Percentiles rank a stretch among this genome's conserved stretches.
Evolutionary conservation across 164 flowering plant species (phyloP).

Genomic region (Chloranthus sessilifolius): DNA sequence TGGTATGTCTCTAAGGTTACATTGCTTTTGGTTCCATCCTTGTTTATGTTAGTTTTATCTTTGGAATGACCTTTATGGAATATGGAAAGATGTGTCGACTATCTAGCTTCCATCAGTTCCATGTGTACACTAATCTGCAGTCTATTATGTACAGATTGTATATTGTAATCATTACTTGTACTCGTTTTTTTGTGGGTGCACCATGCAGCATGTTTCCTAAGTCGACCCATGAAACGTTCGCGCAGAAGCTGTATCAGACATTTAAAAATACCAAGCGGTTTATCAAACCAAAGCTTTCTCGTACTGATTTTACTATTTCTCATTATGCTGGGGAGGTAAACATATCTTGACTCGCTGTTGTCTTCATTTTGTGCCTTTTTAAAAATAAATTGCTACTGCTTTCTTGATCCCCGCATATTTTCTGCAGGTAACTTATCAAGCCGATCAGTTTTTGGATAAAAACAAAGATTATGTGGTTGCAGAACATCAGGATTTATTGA

Average conservation of each 20-base stretch:
- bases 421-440: constrained; percentile 69
- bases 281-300: constrained; percentile 94
- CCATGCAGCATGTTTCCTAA: constrained; percentile 93
- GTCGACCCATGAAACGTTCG: constrained; percentile 98
- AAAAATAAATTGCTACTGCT: not conserved
- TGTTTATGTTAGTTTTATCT: not conserved
- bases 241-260: constrained; percentile 94
- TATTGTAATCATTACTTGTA: not conserved
- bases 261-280: constrained; percentile 80
- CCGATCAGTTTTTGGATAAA: constrained; percentile 85
- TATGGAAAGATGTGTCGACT: too few relatives aligned
- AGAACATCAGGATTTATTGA: constrained; percentile 84
- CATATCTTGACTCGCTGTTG: not conserved
- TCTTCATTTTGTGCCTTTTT: not conserved
- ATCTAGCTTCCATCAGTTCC: not conserved
- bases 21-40: not conserved
- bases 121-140: not conserved
- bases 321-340: constrained; percentile 98
- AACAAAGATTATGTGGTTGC: constrained; percentile 98
- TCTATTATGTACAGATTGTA: not conserved
- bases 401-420: not conserved
- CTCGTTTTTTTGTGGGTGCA: constrained; percentile 9
- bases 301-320: constrained; percentile 76
- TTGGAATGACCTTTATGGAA: not conserved
- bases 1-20: constrained; percentile 46